Base-by-base conservation (phyloP, 108 stramenopile genomes). In the Cyclotella atomus region DNA sequence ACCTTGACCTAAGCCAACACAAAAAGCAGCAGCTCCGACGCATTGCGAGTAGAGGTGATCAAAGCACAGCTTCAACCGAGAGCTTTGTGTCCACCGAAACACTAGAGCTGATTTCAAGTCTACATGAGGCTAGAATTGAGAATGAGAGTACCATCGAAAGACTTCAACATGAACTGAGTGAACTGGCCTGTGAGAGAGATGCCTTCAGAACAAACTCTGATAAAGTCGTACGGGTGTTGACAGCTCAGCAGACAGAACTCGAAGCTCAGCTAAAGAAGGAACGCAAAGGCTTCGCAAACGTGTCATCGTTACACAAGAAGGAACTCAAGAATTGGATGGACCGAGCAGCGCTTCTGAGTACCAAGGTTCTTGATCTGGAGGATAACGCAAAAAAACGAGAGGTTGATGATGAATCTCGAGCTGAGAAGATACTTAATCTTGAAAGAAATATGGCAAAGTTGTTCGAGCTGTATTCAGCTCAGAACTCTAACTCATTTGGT, bases 131-230 rank as follows among this genome's bases (percentile, higher is more conserved):
- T 25, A 75, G 59, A 44, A 54, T 44, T 52, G 34, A 29, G 35
- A 65, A 75, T 3, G 65, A 75, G 34, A 35, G 41, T 21, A 75
- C 73, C 10, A 75, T 75, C 56, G 17, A 44, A 33, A 20, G 53
- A 45, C 57, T 75, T 0, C 44, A 47, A 27, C 55, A 66, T 17
- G 41, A 75, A 21, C 57, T 75, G 0, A 34, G 24, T 34, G 43
- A 75, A 32, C 45, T 75, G 45, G 41, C 65, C 0, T 57, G 46
- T 24, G 73, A 65, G 34, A 54, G 65, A 12, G 50, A 75, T 54
- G 64, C 73, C 44, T 59, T 75, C 19, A 46, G 73, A 12, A 64
- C 44, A 43, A 75, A 75, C 44, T 47, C 55, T 47, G 65, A 75
- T 23, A 33, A 32, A 3, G 30, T 75, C 3, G 53, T 75, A 57